Conservation (phyloP, 2,329 filamentous ascomycete genomes). For the Phoma sp. region DNA sequence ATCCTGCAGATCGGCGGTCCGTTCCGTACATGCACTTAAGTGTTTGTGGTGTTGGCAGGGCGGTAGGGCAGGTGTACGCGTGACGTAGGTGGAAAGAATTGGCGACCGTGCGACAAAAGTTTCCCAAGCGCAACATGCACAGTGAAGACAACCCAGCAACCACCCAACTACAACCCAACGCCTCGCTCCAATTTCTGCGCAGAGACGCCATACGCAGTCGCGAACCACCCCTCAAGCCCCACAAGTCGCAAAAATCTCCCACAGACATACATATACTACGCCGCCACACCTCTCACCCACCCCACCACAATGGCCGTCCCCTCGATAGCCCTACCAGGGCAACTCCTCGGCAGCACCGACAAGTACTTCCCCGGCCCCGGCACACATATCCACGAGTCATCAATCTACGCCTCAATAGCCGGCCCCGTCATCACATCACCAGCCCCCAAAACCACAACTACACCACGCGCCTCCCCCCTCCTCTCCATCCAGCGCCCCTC, state of each 20-base stretch:
- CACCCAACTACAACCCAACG: background rate
- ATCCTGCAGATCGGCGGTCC: slow-evolving; percentile 16
- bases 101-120: slow-evolving; percentile 34
- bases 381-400: slow-evolving; percentile 78
- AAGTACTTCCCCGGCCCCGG: slow-evolving; percentile 78
- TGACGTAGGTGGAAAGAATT: slow-evolving; percentile 31
- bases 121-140: slow-evolving; percentile 5
- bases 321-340: slow-evolving; percentile 76
- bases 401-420: slow-evolving; percentile 81
- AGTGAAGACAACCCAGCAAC: slow-evolving; percentile 2
- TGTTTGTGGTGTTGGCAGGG: background rate
- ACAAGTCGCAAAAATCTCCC: background rate
- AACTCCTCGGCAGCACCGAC: slow-evolving; percentile 71
- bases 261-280: too few species aligned
- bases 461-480: slow-evolving; percentile 46
- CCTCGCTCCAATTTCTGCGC: background rate
- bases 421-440: slow-evolving; percentile 64
- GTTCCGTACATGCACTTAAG: background rate
- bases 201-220: background rate
- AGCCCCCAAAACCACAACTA: slow-evolving; percentile 59
- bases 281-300: background rate
- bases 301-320: slow-evolving; percentile 42
- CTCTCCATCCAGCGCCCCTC: slow-evolving; percentile 44
- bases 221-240: background rate
- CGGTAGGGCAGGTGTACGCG: slow-evolving; percentile 10